Percentiles rank a stretch among this genome's conserved stretches.
phyloP scores from a whole-genome alignment of 2,329 filamentous ascomycete genomes.

The Penicillium sp. region DNA sequence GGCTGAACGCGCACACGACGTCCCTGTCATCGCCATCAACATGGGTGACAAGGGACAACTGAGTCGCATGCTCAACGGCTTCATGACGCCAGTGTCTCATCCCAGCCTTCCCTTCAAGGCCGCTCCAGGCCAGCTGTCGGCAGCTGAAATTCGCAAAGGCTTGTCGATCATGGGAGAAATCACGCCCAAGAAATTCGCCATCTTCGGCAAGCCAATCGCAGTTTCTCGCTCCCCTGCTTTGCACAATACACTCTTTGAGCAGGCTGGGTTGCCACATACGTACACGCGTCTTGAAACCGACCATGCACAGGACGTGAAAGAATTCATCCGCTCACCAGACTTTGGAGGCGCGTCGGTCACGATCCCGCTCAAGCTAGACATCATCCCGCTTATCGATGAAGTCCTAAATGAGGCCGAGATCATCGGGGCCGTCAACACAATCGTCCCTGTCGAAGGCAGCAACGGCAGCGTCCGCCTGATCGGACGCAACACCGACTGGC shows the following conservation, averaged over 20 bases:
- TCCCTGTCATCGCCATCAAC: constrained; percentile 91
- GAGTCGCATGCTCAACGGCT: constrained; percentile 82
- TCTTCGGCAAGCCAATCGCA: constrained; percentile 82
- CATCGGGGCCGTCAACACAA: constrained; percentile 94
- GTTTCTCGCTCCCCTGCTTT: constrained; percentile 81
- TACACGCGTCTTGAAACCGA: constrained; percentile 76
- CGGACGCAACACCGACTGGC: constrained; percentile 95
- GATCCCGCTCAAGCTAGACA: constrained; percentile 87
- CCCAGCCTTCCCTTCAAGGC: constrained; percentile 86
- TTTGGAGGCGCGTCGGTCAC: constrained; percentile 96
- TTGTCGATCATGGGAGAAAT: constrained; percentile 77
- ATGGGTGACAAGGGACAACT: constrained; percentile 88
- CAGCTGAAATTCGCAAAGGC: constrained; percentile 77
- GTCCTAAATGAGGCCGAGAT: constrained; percentile 71
- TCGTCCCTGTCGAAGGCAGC: constrained; percentile 59
- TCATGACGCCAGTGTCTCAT: constrained; percentile 93
- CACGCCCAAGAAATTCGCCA: constrained; percentile 69
- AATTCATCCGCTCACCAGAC: constrained; percentile 63
- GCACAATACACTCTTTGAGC: constrained; percentile 78
- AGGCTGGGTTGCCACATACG: constrained; percentile 76
- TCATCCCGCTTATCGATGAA: constrained; percentile 76
- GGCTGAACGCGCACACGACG: constrained; percentile 67
- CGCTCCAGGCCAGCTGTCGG: constrained; percentile 88
- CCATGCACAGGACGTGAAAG: constrained; percentile 55
- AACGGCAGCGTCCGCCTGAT: constrained; percentile 54